A percentile compares a stretch with the other conserved stretches of the same genome.
Evolutionary conservation across 2,329 filamentous ascomycete species (phyloP).

Genomic region (Calonectria pauciramosa): DNA sequence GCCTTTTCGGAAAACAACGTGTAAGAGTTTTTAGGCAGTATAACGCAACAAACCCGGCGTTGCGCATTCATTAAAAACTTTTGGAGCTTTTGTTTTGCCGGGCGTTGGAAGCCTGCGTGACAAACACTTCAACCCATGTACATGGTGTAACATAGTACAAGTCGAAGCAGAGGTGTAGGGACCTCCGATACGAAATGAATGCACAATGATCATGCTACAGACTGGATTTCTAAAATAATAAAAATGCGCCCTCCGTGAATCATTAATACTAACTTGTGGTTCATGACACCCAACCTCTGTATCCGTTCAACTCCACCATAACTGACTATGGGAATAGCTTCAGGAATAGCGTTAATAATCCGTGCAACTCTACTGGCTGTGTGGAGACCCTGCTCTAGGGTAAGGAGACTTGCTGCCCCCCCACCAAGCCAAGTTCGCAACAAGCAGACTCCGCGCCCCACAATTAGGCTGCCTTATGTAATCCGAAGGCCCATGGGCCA

Average conservation of each 20-base stretch:
- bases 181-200: background rate
- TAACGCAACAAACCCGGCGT: background rate
- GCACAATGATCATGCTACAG: background rate
- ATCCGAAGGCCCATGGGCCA: slow-evolving; percentile 31
- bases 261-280: background rate
- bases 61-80: background rate
- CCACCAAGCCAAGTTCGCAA: slow-evolving; percentile 16
- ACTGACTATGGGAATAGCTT: slow-evolving; percentile 29
- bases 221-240: background rate
- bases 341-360: slow-evolving; percentile 31
- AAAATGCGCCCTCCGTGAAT: background rate
- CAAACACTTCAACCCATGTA: background rate
- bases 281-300: background rate
- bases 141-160: background rate
- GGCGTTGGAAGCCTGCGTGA: background rate
- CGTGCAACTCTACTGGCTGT: slow-evolving; percentile 33
- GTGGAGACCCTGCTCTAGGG: background rate
- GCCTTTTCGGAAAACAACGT: background rate
- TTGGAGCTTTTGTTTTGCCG: background rate
- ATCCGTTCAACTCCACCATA: background rate
- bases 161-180: background rate
- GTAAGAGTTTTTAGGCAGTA: background rate
- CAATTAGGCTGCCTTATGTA: slow-evolving; percentile 38
- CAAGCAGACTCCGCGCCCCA: background rate
- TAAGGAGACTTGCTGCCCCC: slow-evolving; percentile 15